Base-by-base conservation (phyloP, 148 eudicot genomes). In the Mesembryanthemum crystallinum region DNA sequence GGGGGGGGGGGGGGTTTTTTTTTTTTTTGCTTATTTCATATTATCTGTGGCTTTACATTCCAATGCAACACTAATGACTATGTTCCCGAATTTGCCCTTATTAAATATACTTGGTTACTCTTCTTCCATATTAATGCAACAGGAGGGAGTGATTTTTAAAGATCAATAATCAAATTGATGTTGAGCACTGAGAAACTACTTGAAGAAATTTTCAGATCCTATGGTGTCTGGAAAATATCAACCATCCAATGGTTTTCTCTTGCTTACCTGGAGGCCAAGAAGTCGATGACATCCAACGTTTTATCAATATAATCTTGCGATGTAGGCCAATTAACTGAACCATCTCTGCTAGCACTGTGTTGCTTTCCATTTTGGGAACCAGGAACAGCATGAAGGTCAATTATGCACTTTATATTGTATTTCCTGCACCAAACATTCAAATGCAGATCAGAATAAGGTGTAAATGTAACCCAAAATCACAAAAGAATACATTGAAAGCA, bases 341-440 rank as follows among this genome's bases (percentile, higher is more conserved):
- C 95, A 69, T 92, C 95, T 80, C 92, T 82, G 71, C 95, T 92
- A 64, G 95, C 87, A 72, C 95, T 92, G 76, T 92, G 97, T 78
- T 92, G 91, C 90, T 85, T 86, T 45, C 97, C 97, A 78, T 92
- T 92, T 82, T 92, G 97, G 43, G 95, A 92, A 51, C 92, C 92
- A 4, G 92, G 92, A 72, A 92, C 97, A 47, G 92, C 92, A 76
- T 90, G 97, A 42, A 92, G 95, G 67, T 92, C 97, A 54, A 92
- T 85, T 24, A 92, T 92, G 88, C 95, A 92, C 87, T 92, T 92
- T 72, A 92, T 90, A 80, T 71, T 33, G 71, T 82, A 87, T 62
- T 77, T 77, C 72, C 97, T 92, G 88, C 78, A 67, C 15, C 59
- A 59, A 76, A 64, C 30, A 65, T 62, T 60, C 20, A 10, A 8